phyloP scores from a whole-genome alignment of 2,329 filamentous ascomycete genomes.

The Zasmidium cellare region DNA sequence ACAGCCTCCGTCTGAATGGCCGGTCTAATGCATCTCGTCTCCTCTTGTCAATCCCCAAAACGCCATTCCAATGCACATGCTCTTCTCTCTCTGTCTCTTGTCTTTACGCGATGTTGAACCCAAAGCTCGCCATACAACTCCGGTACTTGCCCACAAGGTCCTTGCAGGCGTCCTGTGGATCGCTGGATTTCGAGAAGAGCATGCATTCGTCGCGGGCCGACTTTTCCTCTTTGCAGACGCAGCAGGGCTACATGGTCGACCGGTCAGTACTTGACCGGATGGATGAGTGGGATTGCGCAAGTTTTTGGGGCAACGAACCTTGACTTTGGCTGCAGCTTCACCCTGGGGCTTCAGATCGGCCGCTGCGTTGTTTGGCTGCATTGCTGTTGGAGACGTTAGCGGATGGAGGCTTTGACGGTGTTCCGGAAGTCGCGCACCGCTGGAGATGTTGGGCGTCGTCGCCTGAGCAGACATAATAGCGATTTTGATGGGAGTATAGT shows the following conservation, averaged over 20 bases:
- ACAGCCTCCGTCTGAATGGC: not conserved
- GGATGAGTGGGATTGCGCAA: constrained; percentile 4
- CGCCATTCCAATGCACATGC: not conserved
- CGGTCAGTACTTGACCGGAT: constrained; percentile 8
- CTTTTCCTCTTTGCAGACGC: constrained; percentile 96
- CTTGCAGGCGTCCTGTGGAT: constrained; percentile 82
- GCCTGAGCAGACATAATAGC: constrained; percentile 21
- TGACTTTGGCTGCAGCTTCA: constrained; percentile 44
- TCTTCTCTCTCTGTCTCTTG: not conserved
- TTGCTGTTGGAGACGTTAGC: constrained; percentile 2
- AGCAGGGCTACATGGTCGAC: constrained; percentile 75
- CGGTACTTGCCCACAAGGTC: constrained; percentile 81
- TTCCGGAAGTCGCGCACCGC: constrained; percentile 11
- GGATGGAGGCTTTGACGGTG: not conserved
- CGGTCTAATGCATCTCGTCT: not conserved
- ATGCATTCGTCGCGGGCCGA: constrained; percentile 93
- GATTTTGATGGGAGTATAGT: not conserved
- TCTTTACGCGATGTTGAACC: constrained; percentile 63
- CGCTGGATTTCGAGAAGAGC: constrained; percentile 85
- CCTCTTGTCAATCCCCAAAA: not conserved
- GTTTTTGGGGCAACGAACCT: constrained; percentile 35
- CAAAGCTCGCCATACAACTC: constrained; percentile 88
- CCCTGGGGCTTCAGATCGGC: constrained; percentile 44
- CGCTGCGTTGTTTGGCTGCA: constrained; percentile 45
- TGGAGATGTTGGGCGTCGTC: constrained; percentile 8